Evolutionary conservation across 148 eudicot species (phyloP).

Genomic region (Selenicereus undatus): DNA sequence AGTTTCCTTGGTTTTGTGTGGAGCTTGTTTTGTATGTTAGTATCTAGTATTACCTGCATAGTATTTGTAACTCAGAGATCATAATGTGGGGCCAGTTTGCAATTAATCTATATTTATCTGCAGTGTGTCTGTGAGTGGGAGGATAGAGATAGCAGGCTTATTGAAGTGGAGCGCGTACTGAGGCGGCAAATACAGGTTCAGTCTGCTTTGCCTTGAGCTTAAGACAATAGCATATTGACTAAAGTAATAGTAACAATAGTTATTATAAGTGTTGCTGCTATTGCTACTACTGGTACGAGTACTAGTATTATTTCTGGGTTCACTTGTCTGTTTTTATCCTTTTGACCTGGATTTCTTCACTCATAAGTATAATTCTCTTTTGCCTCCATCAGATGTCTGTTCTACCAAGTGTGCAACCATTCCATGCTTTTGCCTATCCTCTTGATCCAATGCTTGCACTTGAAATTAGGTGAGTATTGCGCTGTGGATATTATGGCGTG

Average conservation of each 20-base stretch:
- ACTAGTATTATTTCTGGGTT: background rate
- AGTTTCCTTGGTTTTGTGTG: background rate
- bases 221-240: background rate
- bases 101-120: constrained; percentile 8
- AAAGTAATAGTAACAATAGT: background rate
- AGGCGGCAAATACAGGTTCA: constrained; percentile 79
- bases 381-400: constrained; percentile 60
- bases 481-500: constrained; percentile 10
- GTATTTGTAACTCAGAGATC: background rate
- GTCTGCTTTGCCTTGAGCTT: background rate
- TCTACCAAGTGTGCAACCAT: constrained; percentile 96
- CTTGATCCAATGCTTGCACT: constrained; percentile 92
- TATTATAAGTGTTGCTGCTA: background rate
- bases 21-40: background rate
- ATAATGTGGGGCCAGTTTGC: background rate
- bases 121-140: constrained; percentile 97
- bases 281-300: background rate
- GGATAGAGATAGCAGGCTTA: constrained; percentile 68
- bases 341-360: background rate
- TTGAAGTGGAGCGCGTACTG: constrained; percentile 83
- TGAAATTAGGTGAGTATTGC: constrained; percentile 63
- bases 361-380: background rate
- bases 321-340: background rate
- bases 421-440: constrained; percentile 98
- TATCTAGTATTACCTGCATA: background rate